phyloP scores from a whole-genome alignment of 176 grass and related monocot species.

The maize (Zea mays) region Zm-B73-REFERENCE-NAM-5.0 NC_050101.1:88281501-88282000 shows the following conservation, averaged over 20 bases:
- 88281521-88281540: too few relatives aligned
- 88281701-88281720: conserved; percentile 24
- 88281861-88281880: neutral
- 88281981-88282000: too few relatives aligned
- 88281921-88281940: too few relatives aligned
- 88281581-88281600: neutral
- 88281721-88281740: neutral
- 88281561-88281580: neutral
- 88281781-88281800: conserved; percentile 16
- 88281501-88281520: neutral
- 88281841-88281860: conserved; percentile 43
- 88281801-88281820: neutral
- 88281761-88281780: conserved; percentile 44
- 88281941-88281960: too few relatives aligned
- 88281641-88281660: too few relatives aligned
- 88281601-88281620: neutral
- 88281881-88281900: too few relatives aligned
- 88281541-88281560: too few relatives aligned
- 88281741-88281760: too few relatives aligned
- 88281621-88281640: neutral
- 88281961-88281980: too few relatives aligned
- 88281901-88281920: too few relatives aligned
- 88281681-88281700: conserved; percentile 18
- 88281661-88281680: too few relatives aligned
- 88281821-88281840: neutral